Evolutionary conservation across 495 filamentous ascomycete genomes (phyloP).

Genomic region (Pyronema omphalodes): DNA sequence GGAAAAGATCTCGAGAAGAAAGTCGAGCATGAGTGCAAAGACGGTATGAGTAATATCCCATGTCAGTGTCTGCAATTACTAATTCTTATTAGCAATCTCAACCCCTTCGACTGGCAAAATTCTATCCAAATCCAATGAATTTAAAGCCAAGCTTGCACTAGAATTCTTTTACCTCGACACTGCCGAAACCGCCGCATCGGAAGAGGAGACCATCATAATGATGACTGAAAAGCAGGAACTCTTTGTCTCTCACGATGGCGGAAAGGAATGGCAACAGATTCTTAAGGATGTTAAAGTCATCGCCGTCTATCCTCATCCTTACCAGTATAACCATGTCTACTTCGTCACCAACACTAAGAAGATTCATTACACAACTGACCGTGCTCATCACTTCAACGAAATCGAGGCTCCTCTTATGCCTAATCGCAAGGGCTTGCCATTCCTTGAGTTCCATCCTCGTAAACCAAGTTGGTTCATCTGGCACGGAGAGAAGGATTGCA

Average conservation of each 20-base stretch:
- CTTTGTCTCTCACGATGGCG: constrained; percentile 62
- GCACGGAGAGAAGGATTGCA: constrained; percentile 46
- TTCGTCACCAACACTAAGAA: constrained; percentile 52
- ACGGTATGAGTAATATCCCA: constrained; percentile 15
- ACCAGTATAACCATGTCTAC: constrained; percentile 67
- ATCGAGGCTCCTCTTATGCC: constrained; percentile 41
- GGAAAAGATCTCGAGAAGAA: constrained; percentile 32
- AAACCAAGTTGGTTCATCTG: constrained; percentile 78
- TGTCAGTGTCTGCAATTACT: constrained; percentile 1
- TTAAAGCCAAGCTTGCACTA: constrained; percentile 36
- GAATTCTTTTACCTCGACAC: constrained; percentile 75
- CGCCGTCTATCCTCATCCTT: constrained; percentile 51
- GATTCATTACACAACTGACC: constrained; percentile 61
- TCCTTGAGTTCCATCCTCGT: constrained; percentile 53
- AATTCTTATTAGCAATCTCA: constrained; percentile 11
- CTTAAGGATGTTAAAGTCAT: constrained; percentile 43
- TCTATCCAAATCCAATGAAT: constrained; percentile 33
- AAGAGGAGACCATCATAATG: constrained; percentile 62
- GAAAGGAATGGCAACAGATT: constrained; percentile 55
- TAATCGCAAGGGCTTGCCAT: constrained; percentile 22
- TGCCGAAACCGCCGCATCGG: constrained; percentile 37
- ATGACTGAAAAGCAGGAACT: constrained; percentile 46
- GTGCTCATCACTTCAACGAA: constrained; percentile 44
- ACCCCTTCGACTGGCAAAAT: constrained; percentile 40
- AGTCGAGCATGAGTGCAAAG: constrained; percentile 39